Evolutionary conservation across 768 basidiomycete species (phyloP).

Genomic region (Hericium coralloides): DNA sequence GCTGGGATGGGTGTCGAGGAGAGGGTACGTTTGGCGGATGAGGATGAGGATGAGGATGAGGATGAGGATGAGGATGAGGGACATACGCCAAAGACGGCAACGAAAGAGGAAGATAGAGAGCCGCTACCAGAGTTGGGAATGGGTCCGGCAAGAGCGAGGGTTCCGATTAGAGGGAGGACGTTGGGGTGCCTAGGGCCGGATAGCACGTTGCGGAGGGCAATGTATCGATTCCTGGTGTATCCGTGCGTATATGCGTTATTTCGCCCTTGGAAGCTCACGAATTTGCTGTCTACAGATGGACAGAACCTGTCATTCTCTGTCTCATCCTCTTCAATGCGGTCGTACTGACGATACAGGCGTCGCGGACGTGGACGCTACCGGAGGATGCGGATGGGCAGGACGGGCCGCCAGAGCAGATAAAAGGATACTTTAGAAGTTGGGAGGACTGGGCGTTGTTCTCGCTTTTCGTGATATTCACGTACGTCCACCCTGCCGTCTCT

Average conservation of each 20-base stretch:
- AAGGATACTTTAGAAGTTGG: constrained; percentile 83
- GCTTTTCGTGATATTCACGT: constrained; percentile 84
- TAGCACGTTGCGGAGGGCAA: constrained; percentile 49
- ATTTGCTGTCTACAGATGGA: constrained; percentile 44
- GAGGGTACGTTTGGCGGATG: constrained; percentile 47
- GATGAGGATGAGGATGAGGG: constrained; percentile 21
- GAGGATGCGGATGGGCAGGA: constrained; percentile 18
- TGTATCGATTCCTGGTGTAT: constrained; percentile 63
- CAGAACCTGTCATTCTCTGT: constrained; percentile 76
- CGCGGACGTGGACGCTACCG: constrained; percentile 39
- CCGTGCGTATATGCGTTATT: constrained; percentile 41
- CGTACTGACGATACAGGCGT: constrained; percentile 74
- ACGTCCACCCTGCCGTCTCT: constrained; percentile 22
- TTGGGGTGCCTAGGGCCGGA: constrained; percentile 68
- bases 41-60: constrained; percentile 23
- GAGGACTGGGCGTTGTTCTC: constrained; percentile 82
- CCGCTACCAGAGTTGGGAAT: constrained; percentile 33
- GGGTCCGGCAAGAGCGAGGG: constrained; percentile 24
- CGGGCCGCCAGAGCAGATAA: constrained; percentile 32
- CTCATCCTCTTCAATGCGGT: constrained; percentile 81
- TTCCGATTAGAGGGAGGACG: constrained; percentile 67
- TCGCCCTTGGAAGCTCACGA: not conserved
- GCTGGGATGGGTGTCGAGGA: constrained; percentile 51
- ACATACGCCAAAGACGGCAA: constrained; percentile 24
- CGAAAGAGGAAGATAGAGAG: constrained; percentile 25